Conservation (phyloP, 2,329 filamentous ascomycete genomes). For the Penicillium sp. region DNA sequence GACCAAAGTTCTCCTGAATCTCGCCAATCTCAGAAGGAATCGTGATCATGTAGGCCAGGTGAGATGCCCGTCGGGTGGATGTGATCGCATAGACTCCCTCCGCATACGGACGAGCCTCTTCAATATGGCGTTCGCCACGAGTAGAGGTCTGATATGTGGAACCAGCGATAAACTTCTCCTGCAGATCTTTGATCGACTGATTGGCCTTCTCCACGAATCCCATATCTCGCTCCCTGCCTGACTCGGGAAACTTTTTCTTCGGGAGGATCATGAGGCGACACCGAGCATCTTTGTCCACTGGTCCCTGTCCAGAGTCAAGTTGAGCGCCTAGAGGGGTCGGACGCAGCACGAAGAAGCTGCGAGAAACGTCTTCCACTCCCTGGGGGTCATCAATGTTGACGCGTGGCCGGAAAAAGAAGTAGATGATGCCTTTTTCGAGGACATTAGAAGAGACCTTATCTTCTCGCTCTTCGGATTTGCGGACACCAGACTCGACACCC, state of each 20-base stretch:
- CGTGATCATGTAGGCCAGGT: conserved; percentile 78
- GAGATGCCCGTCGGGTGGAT: conserved; percentile 68
- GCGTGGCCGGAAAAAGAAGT: conserved; percentile 83
- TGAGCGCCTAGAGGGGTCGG: conserved; percentile 72
- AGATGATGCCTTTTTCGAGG: conserved; percentile 84
- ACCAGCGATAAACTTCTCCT: conserved; percentile 68
- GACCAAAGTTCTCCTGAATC: conserved; percentile 73
- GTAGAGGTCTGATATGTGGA: conserved; percentile 77
- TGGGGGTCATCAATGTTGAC: conserved; percentile 72
- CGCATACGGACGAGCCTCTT: conserved; percentile 72
- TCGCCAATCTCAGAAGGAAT: conserved; percentile 69
- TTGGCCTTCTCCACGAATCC: conserved; percentile 78
- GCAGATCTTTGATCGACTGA: conserved; percentile 67
- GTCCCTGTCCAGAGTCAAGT: conserved; percentile 56
- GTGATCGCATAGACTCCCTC: conserved; percentile 86
- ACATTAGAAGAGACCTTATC: conserved; percentile 61
- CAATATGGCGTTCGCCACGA: conserved; percentile 65
- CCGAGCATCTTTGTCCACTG: conserved; percentile 58
- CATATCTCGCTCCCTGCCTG: conserved; percentile 71
- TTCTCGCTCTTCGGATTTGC: conserved; percentile 54
- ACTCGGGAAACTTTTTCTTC: conserved; percentile 78
- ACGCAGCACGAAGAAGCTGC: conserved; percentile 77
- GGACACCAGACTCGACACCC: conserved; percentile 45
- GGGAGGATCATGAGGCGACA: conserved; percentile 76
- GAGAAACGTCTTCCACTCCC: conserved; percentile 70